Percentiles rank a stretch among this genome's conserved stretches.
Evolutionary conservation across 768 basidiomycete species (phyloP).

Genomic region (Xerocomus brunneocitrinus): DNA sequence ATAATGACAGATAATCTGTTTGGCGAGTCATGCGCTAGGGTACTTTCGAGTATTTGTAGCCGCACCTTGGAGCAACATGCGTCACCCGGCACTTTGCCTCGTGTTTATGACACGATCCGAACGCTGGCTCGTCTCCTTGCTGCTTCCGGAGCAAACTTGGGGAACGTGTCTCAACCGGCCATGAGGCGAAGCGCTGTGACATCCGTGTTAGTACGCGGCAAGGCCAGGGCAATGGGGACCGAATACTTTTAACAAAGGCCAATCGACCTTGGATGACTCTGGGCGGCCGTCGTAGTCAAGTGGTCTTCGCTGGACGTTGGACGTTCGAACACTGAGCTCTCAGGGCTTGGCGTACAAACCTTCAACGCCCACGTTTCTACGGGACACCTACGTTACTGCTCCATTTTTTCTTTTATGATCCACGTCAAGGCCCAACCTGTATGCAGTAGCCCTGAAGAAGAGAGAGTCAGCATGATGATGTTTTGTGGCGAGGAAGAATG

Average conservation of each 20-base stretch:
- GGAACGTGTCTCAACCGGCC: constrained; percentile 11
- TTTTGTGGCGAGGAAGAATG: not conserved
- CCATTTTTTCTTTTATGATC: not conserved
- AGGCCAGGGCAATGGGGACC: constrained; percentile 2
- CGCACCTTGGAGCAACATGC: constrained; percentile 20
- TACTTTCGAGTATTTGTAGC: constrained; percentile 24
- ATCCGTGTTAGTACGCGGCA: not conserved
- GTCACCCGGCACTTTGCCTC: constrained; percentile 27
- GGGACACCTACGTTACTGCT: not conserved
- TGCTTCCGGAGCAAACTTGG: not conserved
- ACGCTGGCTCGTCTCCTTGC: not conserved
- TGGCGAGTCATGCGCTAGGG: constrained; percentile 1
- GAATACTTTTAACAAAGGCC: not conserved
- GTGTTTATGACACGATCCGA: constrained; percentile 21
- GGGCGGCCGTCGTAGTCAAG: too few species aligned
- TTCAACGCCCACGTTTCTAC: not conserved
- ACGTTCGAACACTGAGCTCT: not conserved
- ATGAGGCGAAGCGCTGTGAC: not conserved
- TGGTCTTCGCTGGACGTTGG: not conserved
- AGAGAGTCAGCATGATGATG: constrained; percentile 11
- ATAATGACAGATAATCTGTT: constrained; percentile 14
- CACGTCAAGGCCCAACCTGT: not conserved
- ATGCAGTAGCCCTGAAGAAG: constrained; percentile 1
- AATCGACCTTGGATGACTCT: not conserved
- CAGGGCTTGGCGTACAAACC: not conserved